Evolutionary conservation across 768 basidiomycete species (phyloP).

Genomic region (Boletus barrowsii): DNA sequence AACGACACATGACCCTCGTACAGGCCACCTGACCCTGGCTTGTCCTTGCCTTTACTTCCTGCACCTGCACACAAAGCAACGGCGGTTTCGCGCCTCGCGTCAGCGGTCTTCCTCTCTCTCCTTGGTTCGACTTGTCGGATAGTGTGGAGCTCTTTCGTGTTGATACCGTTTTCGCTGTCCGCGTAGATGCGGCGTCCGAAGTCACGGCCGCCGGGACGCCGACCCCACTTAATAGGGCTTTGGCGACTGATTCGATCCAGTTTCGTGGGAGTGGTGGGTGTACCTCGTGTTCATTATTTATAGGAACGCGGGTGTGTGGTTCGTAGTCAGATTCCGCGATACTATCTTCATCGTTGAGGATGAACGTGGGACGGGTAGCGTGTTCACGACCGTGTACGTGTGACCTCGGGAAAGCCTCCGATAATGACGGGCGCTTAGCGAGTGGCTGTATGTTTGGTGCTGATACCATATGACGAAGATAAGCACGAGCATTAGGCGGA

Average conservation of each 20-base stretch:
- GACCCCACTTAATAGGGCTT: slow-evolving; percentile 57
- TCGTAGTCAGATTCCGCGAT: slow-evolving; percentile 21
- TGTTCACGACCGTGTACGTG: slow-evolving; percentile 19
- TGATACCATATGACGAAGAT: slow-evolving; percentile 75
- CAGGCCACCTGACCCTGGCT: slow-evolving; percentile 41
- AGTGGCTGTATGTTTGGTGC: slow-evolving; percentile 43
- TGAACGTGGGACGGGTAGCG: slow-evolving; percentile 29
- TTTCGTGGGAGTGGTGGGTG: slow-evolving; percentile 58
- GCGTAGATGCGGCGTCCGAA: slow-evolving; percentile 22
- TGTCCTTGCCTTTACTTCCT: slow-evolving; percentile 27
- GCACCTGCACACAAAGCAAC: slow-evolving; percentile 33
- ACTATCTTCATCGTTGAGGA: slow-evolving; percentile 34
- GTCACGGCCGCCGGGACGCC: slow-evolving; percentile 35
- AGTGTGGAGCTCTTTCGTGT: slow-evolving; percentile 25
- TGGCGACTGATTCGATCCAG: slow-evolving; percentile 73
- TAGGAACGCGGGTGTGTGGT: slow-evolving; percentile 26
- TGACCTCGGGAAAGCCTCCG: slow-evolving; percentile 34
- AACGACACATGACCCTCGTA: slow-evolving; percentile 62
- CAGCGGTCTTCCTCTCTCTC: slow-evolving; percentile 15
- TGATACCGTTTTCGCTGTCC: slow-evolving; percentile 18
- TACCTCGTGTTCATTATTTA: slow-evolving; percentile 27
- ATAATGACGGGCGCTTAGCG: slow-evolving; percentile 30
- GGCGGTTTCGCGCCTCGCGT: slow-evolving; percentile 26
- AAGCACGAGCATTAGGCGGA: slow-evolving; percentile 55
- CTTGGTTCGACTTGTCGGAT: slow-evolving; percentile 26